A percentile compares a stretch with the other conserved stretches of the same genome.
Evolutionary conservation across 2,329 filamentous ascomycete genomes (phyloP).

Genomic region (Anisogramma anomala): DNA sequence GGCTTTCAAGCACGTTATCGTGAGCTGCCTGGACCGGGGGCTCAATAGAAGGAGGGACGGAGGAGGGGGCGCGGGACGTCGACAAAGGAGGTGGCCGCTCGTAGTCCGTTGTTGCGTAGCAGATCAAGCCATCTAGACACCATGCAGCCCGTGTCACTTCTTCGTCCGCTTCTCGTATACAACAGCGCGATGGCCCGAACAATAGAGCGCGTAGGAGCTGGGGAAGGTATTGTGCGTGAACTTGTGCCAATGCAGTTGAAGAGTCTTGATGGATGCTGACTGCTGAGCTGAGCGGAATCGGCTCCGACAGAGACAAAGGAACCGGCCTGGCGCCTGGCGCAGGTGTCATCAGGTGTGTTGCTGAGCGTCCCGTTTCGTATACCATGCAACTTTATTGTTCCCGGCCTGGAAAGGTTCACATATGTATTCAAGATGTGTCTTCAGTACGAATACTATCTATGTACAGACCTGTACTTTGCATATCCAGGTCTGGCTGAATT

Average conservation of each 20-base stretch:
- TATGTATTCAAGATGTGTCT: no score
- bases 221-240: background rate
- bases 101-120: background rate
- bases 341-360: no score
- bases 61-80: background rate
- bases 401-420: no score
- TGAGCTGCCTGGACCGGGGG: constrained; percentile 2
- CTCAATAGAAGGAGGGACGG: background rate
- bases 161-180: background rate
- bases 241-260: background rate
- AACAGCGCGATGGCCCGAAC: background rate
- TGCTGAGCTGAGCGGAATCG: background rate
- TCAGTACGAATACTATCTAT: no score
- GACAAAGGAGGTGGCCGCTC: background rate
- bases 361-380: no score
- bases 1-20: background rate
- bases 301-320: background rate
- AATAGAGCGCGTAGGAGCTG: background rate
- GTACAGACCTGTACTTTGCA: no score
- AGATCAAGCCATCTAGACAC: background rate
- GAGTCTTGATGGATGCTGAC: background rate
- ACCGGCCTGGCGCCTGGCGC: background rate
- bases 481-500: no score
- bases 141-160: background rate
- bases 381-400: no score